Evolutionary conservation across 768 basidiomycete genomes (phyloP).

Genomic region (Neoboletus brunneissimus): DNA sequence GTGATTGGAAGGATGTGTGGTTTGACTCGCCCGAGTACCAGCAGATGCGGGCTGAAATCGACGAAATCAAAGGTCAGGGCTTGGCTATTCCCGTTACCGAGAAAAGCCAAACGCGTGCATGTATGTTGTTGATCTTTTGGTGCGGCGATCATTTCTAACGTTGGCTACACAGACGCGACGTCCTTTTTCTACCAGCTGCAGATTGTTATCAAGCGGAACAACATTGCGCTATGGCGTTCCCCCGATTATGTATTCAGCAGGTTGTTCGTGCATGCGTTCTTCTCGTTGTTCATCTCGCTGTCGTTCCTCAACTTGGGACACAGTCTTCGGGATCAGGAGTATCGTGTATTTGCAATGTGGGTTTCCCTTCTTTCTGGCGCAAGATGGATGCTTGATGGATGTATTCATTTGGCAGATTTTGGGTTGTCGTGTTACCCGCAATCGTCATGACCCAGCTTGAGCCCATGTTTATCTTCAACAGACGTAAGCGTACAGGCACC

Average conservation of each 20-base stretch:
- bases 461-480: constrained; percentile 76
- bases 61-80: constrained; percentile 45
- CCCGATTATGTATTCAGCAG: constrained; percentile 86
- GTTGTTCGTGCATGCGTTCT: constrained; percentile 69
- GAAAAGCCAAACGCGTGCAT: constrained; percentile 43
- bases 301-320: constrained; percentile 76
- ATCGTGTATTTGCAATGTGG: constrained; percentile 76
- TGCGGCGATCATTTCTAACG: not conserved
- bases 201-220: constrained; percentile 64
- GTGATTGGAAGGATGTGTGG: constrained; percentile 90
- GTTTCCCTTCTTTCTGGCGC: constrained; percentile 16
- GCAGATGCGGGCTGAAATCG: constrained; percentile 42
- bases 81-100: constrained; percentile 41
- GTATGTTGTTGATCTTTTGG: constrained; percentile 31
- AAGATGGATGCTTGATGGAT: not conserved
- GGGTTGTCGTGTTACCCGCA: constrained; percentile 65
- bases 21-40: constrained; percentile 61
- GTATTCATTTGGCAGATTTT: constrained; percentile 44
- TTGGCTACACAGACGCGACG: constrained; percentile 57
- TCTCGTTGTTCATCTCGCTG: constrained; percentile 69
- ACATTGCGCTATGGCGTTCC: constrained; percentile 73
- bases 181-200: constrained; percentile 72
- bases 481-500: constrained; percentile 41
- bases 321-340: constrained; percentile 66
- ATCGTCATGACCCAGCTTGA: constrained; percentile 70